Percentiles rank a stretch among this genome's conserved stretches.
Conservation (phyloP, 83 land plant genomes). For the Thuja plicata region DNA sequence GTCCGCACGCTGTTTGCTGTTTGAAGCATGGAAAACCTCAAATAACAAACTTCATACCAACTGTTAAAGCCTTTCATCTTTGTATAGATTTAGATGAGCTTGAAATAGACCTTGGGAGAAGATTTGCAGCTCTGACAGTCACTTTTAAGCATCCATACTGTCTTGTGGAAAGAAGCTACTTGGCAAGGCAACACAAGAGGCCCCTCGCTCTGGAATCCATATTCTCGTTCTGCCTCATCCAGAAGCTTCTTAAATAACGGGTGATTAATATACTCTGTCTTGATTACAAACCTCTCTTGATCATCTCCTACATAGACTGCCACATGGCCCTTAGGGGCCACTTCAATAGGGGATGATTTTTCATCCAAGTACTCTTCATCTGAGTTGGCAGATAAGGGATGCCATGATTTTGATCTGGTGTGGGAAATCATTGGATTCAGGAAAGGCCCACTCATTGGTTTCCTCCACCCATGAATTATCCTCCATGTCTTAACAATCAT, state of each 20-base stretch:
- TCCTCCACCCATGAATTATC: neutral
- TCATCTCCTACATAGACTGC: conserved; percentile 47
- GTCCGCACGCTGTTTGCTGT: too few species aligned
- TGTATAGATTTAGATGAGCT: neutral
- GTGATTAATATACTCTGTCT: conserved; percentile 41
- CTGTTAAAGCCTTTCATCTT: too few species aligned
- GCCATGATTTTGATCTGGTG: neutral
- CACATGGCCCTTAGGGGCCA: conserved; percentile 41
- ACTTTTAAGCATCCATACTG: conserved; percentile 18
- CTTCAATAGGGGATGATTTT: neutral
- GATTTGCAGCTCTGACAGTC: neutral
- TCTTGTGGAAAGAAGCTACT: conserved; percentile 32
- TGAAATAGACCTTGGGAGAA: neutral
- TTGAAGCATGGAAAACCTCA: too few species aligned
- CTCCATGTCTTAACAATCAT: neutral
- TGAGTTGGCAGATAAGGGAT: neutral
- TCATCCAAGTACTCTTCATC: neutral
- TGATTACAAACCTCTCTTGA: conserved; percentile 41
- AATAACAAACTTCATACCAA: too few species aligned
- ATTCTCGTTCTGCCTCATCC: conserved; percentile 52
- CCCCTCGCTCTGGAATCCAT: conserved; percentile 37
- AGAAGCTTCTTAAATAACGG: conserved; percentile 46
- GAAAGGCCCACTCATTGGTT: neutral
- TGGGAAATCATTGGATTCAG: neutral
- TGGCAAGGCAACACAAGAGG: conserved; percentile 44